Conservation (phyloP, 2,329 filamentous ascomycete genomes). For the Zopfia rhizophila region DNA sequence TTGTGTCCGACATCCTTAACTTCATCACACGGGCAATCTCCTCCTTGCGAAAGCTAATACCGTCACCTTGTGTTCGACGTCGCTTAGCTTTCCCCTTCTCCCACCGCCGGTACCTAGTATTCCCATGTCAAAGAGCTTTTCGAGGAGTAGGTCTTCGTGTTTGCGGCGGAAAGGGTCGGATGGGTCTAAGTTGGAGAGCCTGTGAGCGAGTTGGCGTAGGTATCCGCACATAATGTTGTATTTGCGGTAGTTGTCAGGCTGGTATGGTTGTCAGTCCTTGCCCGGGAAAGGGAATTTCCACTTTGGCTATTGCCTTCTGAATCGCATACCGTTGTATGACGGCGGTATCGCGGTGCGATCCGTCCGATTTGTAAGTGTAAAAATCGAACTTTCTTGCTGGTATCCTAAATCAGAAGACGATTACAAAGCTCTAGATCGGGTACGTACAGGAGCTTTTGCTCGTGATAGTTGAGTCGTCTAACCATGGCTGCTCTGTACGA, state of each 20-base stretch:
- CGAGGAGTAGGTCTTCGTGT: constrained; percentile 85
- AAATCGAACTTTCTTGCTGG: no score
- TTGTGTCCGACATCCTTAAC: constrained; percentile 89
- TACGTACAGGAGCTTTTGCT: constrained; percentile 92
- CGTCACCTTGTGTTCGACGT: constrained; percentile 86
- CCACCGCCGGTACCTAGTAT: constrained; percentile 76
- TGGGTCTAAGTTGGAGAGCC: constrained; percentile 81
- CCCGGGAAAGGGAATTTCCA: not conserved
- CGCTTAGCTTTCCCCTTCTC: constrained; percentile 69
- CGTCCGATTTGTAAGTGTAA: constrained; percentile 90
- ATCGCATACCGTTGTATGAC: constrained; percentile 90
- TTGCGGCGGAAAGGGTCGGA: constrained; percentile 81
- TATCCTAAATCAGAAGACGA: constrained; percentile 48
- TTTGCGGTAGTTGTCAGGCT: constrained; percentile 78
- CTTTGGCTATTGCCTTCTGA: constrained; percentile 65
- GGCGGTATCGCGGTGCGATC: constrained; percentile 82
- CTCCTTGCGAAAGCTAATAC: constrained; percentile 89
- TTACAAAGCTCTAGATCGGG: no score
- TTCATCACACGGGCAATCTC: constrained; percentile 91
- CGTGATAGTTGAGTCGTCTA: constrained; percentile 94
- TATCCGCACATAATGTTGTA: constrained; percentile 64
- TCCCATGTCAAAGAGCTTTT: constrained; percentile 94
- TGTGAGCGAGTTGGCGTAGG: constrained; percentile 90
- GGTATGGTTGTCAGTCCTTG: not conserved
- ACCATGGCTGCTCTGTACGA: no score